Percentiles rank a stretch among this genome's conserved stretches.
phyloP scores from a whole-genome alignment of 768 basidiomycete species.

The Lactarius hatsudake region DNA sequence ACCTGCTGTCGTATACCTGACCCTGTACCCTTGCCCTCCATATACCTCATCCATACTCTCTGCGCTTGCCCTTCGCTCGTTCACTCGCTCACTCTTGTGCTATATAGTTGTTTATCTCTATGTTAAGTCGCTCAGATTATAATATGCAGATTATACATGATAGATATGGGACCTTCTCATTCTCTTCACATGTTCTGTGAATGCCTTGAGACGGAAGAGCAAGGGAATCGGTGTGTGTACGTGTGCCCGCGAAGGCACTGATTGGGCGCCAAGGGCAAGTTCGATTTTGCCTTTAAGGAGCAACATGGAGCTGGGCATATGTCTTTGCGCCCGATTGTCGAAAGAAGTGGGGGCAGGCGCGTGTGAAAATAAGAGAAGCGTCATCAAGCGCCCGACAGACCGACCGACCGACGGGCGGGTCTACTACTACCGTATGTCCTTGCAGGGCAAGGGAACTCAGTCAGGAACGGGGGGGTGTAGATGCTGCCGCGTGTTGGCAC shows the following conservation, averaged over 20 bases:
- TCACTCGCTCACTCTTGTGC: slow-evolving; percentile 17
- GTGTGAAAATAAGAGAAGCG: not conserved
- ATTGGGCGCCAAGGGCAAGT: slow-evolving; percentile 4
- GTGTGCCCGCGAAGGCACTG: not conserved
- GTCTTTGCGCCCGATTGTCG: not conserved
- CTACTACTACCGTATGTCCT: not conserved
- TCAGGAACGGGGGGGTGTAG: not conserved
- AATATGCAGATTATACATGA: slow-evolving; percentile 20
- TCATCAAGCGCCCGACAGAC: not conserved
- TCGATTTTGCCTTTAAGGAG: slow-evolving; percentile 9
- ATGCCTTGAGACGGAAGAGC: not conserved
- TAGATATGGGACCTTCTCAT: slow-evolving; percentile 13
- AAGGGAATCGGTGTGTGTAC: not conserved
- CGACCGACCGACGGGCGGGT: not conserved
- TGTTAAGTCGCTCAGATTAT: slow-evolving; percentile 19
- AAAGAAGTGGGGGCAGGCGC: not conserved
- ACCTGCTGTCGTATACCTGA: slow-evolving; percentile 23
- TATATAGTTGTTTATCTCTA: slow-evolving; percentile 25
- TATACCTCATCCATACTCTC: slow-evolving; percentile 18
- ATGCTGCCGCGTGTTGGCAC: slow-evolving; percentile 4
- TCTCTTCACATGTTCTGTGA: not conserved
- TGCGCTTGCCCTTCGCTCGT: not conserved
- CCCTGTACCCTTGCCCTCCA: not conserved
- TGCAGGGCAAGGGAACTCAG: not conserved
- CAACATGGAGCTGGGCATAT: not conserved